These are phyloP conservation scores for Alopecurus myosuroides DNA, from an alignment of 176 grass and related monocot species.

Conservation along the genomic window DNA sequence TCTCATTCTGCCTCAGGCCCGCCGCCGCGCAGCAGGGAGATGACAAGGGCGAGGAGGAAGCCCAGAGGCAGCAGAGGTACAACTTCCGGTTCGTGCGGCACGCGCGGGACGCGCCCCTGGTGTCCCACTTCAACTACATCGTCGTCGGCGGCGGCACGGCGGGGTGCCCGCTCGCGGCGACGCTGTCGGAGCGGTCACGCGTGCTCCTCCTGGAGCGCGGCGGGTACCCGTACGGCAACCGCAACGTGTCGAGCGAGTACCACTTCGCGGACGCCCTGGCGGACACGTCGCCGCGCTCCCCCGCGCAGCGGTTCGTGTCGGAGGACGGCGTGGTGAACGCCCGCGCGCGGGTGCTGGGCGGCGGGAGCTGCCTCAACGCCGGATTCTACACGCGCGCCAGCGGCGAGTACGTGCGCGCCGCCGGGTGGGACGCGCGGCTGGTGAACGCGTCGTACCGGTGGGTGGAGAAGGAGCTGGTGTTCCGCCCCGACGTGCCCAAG, in stretches of 20 bases:
- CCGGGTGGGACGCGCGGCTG: slow-evolving; percentile 43
- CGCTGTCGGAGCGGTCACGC: slow-evolving; percentile 47
- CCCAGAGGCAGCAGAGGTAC: slow-evolving; percentile 11
- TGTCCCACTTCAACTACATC: slow-evolving; percentile 81
- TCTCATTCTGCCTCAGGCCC: not conserved
- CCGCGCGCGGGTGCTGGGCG: slow-evolving; percentile 73
- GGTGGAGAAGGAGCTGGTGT: slow-evolving; percentile 66
- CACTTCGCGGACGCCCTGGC: slow-evolving; percentile 67
- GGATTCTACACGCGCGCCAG: slow-evolving; percentile 86
- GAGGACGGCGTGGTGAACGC: slow-evolving; percentile 79
- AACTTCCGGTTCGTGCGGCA: slow-evolving; percentile 59
- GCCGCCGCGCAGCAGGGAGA: slow-evolving; percentile 32
- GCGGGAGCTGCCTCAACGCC: slow-evolving; percentile 84
- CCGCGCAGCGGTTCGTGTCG: slow-evolving; percentile 75
- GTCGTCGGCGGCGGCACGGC: slow-evolving; percentile 82
- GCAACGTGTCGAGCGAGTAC: slow-evolving; percentile 53
- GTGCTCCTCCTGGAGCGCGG: slow-evolving; percentile 83
- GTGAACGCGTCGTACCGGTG: slow-evolving; percentile 74
- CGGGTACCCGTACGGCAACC: slow-evolving; percentile 60
- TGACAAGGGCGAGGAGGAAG: not conserved
- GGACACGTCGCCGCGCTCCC: slow-evolving; percentile 43
- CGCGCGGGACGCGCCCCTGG: slow-evolving; percentile 46
- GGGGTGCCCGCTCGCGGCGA: slow-evolving; percentile 68
- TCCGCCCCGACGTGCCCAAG: slow-evolving; percentile 39
- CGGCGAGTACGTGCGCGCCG: slow-evolving; percentile 33